Evolutionary conservation across 2,329 filamentous ascomycete species (phyloP), one percentile per base, ranked within the genome.

Genomic region (Beauveria australis): DNA sequence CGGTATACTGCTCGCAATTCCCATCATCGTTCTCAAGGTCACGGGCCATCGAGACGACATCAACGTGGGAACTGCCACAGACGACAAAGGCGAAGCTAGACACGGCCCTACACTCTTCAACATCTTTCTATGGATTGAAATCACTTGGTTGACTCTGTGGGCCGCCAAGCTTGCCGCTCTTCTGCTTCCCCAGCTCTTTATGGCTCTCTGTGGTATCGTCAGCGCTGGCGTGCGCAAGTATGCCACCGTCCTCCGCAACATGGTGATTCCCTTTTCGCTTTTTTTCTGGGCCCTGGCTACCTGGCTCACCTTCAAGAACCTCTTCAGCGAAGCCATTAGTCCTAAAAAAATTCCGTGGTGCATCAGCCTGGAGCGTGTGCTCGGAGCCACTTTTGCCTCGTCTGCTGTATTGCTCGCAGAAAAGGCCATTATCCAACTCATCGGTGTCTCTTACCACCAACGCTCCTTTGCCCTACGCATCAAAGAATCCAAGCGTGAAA

Each of bases 401-500:
- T 83, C 87, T 0, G 79, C 88, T 54, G 81, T 93, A 19, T 86
- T 90, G 63, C 80, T 93, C 18, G 84, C 77, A n/a, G 89, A 94
- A 73, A 91, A 91, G 73, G 78, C 87, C 62, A 79, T 93, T 64
- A 87, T 94, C 40, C 90, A 93, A 73, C 79, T 93, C 63, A 92
- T 94, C 71, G 90, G 88, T 69, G 89, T 94, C 72, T 88, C 88
- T 63, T 94, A 94, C 71, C 90, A 94, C 72, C 87, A 91, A 68
- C 86, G 91, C 66, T 92, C 91, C 52, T 94, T 94, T 73, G 86
- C 89, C 67, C 84, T 85, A 65, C 80, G 85, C 56, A 97, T 99
- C 79, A 89, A 91, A 73, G 87, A 91, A 47, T 96, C 92, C 26
- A 97, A 99, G 78, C 88, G 85, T 61, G 90, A 93, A 66, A 83